A percentile compares a stretch with the other conserved stretches of the same genome.
These are phyloP conservation scores for Mycena sp. DNA, from an alignment of 1,284 basidiomycete species.

Conservation along the genomic window DNA sequence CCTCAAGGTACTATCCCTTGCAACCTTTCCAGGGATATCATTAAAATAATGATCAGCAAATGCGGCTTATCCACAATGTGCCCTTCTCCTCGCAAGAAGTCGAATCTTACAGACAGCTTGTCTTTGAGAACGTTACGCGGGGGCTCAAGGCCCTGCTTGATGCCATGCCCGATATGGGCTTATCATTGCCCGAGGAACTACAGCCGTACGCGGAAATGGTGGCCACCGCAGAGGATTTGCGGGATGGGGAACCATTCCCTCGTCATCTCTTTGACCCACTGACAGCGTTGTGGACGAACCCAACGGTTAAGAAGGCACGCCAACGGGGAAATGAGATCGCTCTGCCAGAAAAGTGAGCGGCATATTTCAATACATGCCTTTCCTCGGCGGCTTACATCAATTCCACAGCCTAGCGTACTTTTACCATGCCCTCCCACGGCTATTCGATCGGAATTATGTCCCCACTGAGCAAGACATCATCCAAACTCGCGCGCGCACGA, in stretches of 20 bases:
- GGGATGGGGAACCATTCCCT: constrained; percentile 85
- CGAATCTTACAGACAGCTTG: constrained; percentile 85
- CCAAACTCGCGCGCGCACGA: constrained; percentile 79
- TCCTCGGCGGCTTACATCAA: neutral
- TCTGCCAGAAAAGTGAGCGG: constrained; percentile 77
- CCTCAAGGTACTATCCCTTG: too few relatives aligned
- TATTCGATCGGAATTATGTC: constrained; percentile 68
- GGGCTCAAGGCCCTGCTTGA: constrained; percentile 87
- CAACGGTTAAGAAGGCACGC: constrained; percentile 69
- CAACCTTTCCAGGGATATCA: too few relatives aligned
- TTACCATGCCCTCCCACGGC: constrained; percentile 70
- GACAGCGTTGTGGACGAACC: constrained; percentile 72
- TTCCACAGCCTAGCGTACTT: constrained; percentile 63
- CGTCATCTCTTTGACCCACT: neutral
- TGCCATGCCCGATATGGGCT: constrained; percentile 88
- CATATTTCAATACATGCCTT: neutral
- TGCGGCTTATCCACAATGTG: constrained; percentile 87
- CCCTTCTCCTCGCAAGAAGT: constrained; percentile 81
- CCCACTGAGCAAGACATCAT: constrained; percentile 83
- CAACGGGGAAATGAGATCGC: constrained; percentile 76
- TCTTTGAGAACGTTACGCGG: constrained; percentile 90
- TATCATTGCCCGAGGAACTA: constrained; percentile 59
- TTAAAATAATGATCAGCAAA: too few relatives aligned
- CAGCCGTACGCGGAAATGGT: constrained; percentile 39
- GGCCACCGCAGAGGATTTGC: constrained; percentile 74